Base-by-base conservation (phyloP, 2,329 filamentous ascomycete species). In the Ceratocystis diversiconidia region DNA sequence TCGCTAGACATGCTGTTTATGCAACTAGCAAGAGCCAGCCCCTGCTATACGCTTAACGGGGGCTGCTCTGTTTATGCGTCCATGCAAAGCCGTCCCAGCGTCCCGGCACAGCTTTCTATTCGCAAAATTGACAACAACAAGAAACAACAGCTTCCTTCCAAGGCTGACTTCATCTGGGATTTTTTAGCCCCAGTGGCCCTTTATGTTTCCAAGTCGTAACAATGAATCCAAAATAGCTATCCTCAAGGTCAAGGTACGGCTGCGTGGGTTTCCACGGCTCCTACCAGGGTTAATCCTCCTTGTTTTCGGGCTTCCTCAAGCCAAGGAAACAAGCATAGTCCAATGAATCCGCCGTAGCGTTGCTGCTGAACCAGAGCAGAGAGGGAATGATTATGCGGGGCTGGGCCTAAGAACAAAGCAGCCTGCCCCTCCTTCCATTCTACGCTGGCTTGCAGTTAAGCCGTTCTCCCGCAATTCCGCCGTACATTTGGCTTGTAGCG, bases 331-430 rank as follows among this genome's bases (percentile, higher is more conserved):
- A 25, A 28, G 50, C 19, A 25, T 19, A 32, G 30, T 32, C 30
- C 36, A 41, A 10, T 41, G 36, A 41, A 41, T 41, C 36, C 36
- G 36, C 36, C 36, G 36, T 12, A 10, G 10, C 3, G 52, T 5
- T 28, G 22, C 25, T 30, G 52, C 25, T 57, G 25, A 30, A 32
- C 28, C 61, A 36, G 44, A 61, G 46, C 30, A 62, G 46, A 48
- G 30, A 19, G 25, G 55, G 46, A 60, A 55, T 46, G 36, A 65
- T 60, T n/a, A 30, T 41, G 63, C 32, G 57, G 25, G 59, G 59
- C 59, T 17, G 8, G 22, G 46, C 44, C 41, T 4, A 32, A 30
- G 43, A 55, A 28, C 57, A 41, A 61, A 17, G 10, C 15, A 30
- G 52, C 25, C 50, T 25, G 50, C 50, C 50, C 50, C 50, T 55